Percentiles rank a stretch among this genome's conserved stretches.
Conservation (phyloP, 2,329 filamentous ascomycete species). For the Epichloe amarillans region DNA sequence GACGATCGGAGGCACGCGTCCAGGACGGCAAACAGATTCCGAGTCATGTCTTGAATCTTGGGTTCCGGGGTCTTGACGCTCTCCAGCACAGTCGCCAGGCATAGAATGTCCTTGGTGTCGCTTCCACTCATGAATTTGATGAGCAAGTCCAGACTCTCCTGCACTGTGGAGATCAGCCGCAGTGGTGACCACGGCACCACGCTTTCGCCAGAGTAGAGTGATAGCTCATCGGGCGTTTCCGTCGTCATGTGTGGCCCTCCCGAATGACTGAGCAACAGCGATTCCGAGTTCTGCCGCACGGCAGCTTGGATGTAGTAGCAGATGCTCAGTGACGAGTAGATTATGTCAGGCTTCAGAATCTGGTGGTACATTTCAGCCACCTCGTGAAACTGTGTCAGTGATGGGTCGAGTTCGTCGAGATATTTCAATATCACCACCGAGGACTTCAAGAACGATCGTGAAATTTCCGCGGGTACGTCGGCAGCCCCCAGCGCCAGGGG, state of each 20-base stretch:
- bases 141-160: slow-evolving; percentile 33
- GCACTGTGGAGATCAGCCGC: slow-evolving; percentile 29
- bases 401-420: slow-evolving; percentile 38
- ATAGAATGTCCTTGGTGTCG: slow-evolving; percentile 37
- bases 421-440: slow-evolving; percentile 43
- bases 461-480: slow-evolving; percentile 37
- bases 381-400: slow-evolving; percentile 30
- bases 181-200: slow-evolving; percentile 28
- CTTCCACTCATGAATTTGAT: slow-evolving; percentile 33
- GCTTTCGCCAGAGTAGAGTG: slow-evolving; percentile 22
- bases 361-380: slow-evolving; percentile 40
- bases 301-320: slow-evolving; percentile 38
- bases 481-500: slow-evolving; percentile 39
- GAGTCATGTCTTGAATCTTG: slow-evolving; percentile 27
- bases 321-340: slow-evolving; percentile 41
- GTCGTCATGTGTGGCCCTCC: slow-evolving; percentile 17
- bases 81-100: slow-evolving; percentile 33
- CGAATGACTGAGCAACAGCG: slow-evolving; percentile 16
- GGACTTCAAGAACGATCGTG: slow-evolving; percentile 37
- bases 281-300: slow-evolving; percentile 17
- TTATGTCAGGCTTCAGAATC: slow-evolving; percentile 38
- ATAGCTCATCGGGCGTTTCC: slow-evolving; percentile 3
- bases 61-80: slow-evolving; percentile 29
- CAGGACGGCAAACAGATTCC: slow-evolving; percentile 27
- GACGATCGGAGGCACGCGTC: slow-evolving; percentile 31